These are phyloP conservation scores for Ambrosia trifida DNA, from an alignment of 129 eudicot genomes.

Conservation along the genomic window DNA sequence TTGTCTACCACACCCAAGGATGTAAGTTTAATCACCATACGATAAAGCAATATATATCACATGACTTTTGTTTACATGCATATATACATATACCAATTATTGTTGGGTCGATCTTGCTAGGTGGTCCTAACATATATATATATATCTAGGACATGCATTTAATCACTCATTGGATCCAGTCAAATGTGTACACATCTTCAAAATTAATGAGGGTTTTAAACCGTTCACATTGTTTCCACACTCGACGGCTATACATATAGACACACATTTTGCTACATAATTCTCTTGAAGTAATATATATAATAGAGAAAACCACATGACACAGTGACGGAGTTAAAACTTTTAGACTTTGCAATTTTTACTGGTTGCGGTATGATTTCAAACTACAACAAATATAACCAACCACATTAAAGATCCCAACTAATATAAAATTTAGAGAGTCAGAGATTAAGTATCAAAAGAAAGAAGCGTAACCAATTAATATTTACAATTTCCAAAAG, in stretches of 20 bases:
- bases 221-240: background rate
- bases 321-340: background rate
- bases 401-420: too few species aligned
- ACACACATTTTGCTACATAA: background rate
- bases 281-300: background rate
- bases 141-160: background rate
- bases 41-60: background rate
- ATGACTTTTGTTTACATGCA: background rate
- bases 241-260: background rate
- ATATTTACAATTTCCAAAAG: background rate
- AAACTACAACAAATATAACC: background rate
- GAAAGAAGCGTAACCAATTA: background rate
- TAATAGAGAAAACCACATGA: background rate
- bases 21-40: conserved; percentile 52
- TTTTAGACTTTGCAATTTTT: background rate
- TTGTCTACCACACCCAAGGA: conserved; percentile 58
- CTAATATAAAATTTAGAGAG: too few species aligned
- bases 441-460: background rate
- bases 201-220: background rate
- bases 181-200: conserved; percentile 8
- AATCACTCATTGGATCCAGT: background rate
- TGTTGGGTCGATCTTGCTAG: background rate
- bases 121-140: conserved; percentile 12
- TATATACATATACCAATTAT: background rate
- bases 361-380: background rate